phyloP scores from a whole-genome alignment of 2,329 filamentous ascomycete species.

The Paracorniculantispora psalliotae region DNA sequence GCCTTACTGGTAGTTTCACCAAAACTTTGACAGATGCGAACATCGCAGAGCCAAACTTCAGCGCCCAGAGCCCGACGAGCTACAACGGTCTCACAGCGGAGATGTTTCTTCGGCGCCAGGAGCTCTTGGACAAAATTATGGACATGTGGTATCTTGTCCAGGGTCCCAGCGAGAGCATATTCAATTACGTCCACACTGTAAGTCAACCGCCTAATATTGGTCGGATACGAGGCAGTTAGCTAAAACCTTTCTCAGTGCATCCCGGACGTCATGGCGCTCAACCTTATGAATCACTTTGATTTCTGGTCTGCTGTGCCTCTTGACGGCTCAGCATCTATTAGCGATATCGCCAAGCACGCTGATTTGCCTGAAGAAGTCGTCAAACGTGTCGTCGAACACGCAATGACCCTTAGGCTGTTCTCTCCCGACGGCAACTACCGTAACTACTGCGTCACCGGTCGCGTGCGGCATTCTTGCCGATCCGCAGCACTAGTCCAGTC shows the following conservation, averaged over 20 bases:
- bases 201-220: conserved; percentile 13
- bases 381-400: conserved; percentile 34
- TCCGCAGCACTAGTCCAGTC: conserved; percentile 33
- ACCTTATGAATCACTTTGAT: conserved; percentile 47
- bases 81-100: conserved; percentile 38
- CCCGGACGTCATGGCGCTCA: conserved; percentile 40
- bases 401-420: conserved; percentile 35
- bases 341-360: conserved; percentile 33
- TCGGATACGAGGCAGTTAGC: not conserved
- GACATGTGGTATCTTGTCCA: conserved; percentile 43
- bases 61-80: conserved; percentile 37
- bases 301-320: conserved; percentile 48
- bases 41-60: conserved; percentile 37
- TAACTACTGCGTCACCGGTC: conserved; percentile 19
- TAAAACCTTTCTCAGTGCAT: conserved; percentile 27
- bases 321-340: conserved; percentile 38
- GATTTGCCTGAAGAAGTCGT: conserved; percentile 35
- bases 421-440: conserved; percentile 18
- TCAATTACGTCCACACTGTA: conserved; percentile 39
- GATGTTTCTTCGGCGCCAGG: conserved; percentile 38
- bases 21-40: conserved; percentile 37
- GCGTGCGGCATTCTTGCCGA: conserved; percentile 32
- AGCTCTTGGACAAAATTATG: conserved; percentile 39
- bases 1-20: conserved; percentile 38
- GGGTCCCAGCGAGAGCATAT: conserved; percentile 46